Base-by-base conservation (phyloP, 2,329 filamentous ascomycete species). In the Diaporthe destruens region DNA sequence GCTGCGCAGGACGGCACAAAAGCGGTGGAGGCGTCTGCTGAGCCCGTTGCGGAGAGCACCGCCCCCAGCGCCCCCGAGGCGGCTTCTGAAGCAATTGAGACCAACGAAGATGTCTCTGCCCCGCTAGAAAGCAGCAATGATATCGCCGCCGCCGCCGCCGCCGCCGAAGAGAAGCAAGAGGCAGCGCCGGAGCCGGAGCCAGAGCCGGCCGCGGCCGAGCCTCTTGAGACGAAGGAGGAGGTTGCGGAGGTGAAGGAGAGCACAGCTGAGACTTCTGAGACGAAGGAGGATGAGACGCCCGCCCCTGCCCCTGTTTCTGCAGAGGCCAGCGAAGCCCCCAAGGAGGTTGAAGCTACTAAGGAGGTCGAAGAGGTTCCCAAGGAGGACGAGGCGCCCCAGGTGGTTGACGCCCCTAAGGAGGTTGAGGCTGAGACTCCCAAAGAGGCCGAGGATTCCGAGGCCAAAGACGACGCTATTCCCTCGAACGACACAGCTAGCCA, bases 371-470 rank as follows among this genome's bases (percentile, higher is more conserved):
- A n/a, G n/a, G 9, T 8, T 20, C 4, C 18, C 18, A 49, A 49
- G 20, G 44, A 49, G 44, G 20, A 23, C 8, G 44, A 49, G 20
- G 2, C 1, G 3, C 44, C 20, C 9, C n/a, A 49, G 20, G 47
- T 23, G 47, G 47, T 11, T 42, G 72, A 75, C 18, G 42, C 65
- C n/a, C 36, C 61, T 25, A 12, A 72, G 23, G 65, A 68, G 14
- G 49, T 34, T 16, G 69, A 53, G 47, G 47, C n/a, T 36, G 72
- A 75, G n/a, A 42, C 67, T 34, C 44, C 61, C 32, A 12, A 72
- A 23, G 65, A 68, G 14, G 49, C 23, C 23, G 69, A 53, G 34
- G n/a, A 25, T 23, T 25, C 53, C 3, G 69, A 69, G 47, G 44
- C 14, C 69, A 71, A 74, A 56, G 71, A 71, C 2, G 42, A 57